Conservation (phyloP, 441 rosid genomes). For the Populus hybrid region DNA sequence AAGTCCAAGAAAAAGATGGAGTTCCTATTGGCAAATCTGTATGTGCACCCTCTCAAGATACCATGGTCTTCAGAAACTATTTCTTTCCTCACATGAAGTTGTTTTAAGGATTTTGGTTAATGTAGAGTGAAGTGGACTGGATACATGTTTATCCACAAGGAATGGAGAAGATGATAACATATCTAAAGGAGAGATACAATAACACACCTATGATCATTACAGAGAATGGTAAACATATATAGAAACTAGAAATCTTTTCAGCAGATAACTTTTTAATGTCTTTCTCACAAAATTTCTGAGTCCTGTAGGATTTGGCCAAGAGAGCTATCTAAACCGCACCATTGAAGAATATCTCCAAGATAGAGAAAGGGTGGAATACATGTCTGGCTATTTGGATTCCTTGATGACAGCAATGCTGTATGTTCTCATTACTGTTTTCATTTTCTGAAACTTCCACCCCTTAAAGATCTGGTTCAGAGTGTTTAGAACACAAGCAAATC, state of each 20-base stretch:
- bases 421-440: background rate
- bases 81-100: background rate
- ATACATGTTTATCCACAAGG: conserved; percentile 25
- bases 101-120: background rate
- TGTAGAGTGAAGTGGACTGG: conserved; percentile 25
- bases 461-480: too few relatives aligned
- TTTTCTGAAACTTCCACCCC: background rate
- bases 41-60: conserved; percentile 16
- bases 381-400: conserved; percentile 44
- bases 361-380: conserved; percentile 46
- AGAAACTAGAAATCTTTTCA: background rate
- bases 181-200: conserved; percentile 26
- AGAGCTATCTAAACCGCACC: conserved; percentile 24
- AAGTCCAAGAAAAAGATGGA: conserved; percentile 34
- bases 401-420: conserved; percentile 56
- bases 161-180: conserved; percentile 23
- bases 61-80: background rate
- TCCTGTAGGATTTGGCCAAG: conserved; percentile 44
- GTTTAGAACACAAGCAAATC: too few relatives aligned
- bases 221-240: conserved; percentile 25
- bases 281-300: background rate
- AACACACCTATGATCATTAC: conserved; percentile 27
- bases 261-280: background rate
- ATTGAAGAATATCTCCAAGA: conserved; percentile 38
- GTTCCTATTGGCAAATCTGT: conserved; percentile 50